Conservation (phyloP, 371 early-diverging fungal genomes). For the Haplosporangium sp. region DNA sequence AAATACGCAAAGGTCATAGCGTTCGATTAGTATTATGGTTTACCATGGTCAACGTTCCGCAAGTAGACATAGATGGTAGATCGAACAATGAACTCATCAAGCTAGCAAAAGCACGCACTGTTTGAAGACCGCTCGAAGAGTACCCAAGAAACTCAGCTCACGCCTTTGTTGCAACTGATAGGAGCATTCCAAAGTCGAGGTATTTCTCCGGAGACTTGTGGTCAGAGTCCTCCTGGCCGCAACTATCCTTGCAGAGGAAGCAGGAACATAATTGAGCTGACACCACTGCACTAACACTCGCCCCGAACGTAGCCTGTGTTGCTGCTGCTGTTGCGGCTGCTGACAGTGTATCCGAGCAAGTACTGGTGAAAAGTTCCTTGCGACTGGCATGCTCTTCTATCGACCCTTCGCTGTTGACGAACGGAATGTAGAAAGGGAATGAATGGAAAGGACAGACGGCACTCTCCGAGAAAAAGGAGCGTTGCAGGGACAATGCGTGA, state of each 20-base stretch:
- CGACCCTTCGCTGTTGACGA: no score
- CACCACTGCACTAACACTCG: constrained; percentile 15
- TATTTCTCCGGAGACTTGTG: constrained; percentile 31
- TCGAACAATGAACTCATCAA: neutral
- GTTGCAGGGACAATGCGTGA: neutral
- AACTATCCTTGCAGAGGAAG: constrained; percentile 7
- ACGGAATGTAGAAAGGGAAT: no score
- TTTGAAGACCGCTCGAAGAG: constrained; percentile 47
- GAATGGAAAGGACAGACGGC: neutral
- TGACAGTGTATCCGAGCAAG: constrained; percentile 31
- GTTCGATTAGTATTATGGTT: no score
- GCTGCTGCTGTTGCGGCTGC: neutral
- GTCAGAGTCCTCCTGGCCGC: constrained; percentile 14
- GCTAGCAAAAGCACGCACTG: constrained; percentile 23
- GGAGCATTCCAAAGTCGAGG: constrained; percentile 4
- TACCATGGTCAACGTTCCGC: no score
- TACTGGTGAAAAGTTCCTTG: constrained; percentile 17
- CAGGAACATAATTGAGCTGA: constrained; percentile 1
- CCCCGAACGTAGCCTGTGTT: neutral
- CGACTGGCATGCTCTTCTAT: constrained; percentile 20
- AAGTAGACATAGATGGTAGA: no score
- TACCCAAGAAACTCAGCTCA: constrained; percentile 44
- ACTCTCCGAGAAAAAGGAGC: neutral
- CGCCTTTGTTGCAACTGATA: constrained; percentile 37
- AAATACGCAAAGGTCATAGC: no score